Percentiles rank a stretch among this genome's conserved stretches.
Conservation (phyloP, 306 rosid species). For the Pyrus betulifolia region DNA sequence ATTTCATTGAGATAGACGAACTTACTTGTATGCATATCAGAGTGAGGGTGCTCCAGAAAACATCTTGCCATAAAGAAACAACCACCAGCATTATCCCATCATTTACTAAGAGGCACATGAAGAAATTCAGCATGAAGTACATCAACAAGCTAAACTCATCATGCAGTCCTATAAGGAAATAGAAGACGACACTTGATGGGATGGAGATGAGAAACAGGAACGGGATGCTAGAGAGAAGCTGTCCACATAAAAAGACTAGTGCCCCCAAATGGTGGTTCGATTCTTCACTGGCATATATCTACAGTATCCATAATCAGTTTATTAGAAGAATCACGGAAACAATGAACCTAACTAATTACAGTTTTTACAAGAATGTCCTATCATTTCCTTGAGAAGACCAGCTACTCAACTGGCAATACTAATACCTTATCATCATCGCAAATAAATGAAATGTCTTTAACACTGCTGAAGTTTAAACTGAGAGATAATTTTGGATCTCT, state of each 20-base stretch:
- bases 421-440: not conserved
- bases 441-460: not conserved
- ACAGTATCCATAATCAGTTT: conserved; percentile 26
- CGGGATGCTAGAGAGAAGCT: conserved; percentile 93
- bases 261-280: conserved; percentile 83
- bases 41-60: conserved; percentile 79
- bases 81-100: conserved; percentile 84
- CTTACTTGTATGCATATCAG: conserved; percentile 75
- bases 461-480: not conserved
- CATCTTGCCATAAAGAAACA: conserved; percentile 63
- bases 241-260: conserved; percentile 77
- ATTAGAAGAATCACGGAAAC: not conserved
- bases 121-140: conserved; percentile 96
- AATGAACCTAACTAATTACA: not conserved
- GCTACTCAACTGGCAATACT: not conserved
- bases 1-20: conserved; percentile 3
- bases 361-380: not conserved
- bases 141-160: conserved; percentile 90
- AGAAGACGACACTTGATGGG: conserved; percentile 85
- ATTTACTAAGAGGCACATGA: conserved; percentile 77
- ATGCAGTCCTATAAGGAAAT: conserved; percentile 76
- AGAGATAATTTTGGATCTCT: not conserved
- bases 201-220: conserved; percentile 94
- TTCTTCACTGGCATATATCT: conserved; percentile 82
- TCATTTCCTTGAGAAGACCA: not conserved